phyloP scores from a whole-genome alignment of 2,329 filamentous ascomycete species.

The Cadophora malorum region DNA sequence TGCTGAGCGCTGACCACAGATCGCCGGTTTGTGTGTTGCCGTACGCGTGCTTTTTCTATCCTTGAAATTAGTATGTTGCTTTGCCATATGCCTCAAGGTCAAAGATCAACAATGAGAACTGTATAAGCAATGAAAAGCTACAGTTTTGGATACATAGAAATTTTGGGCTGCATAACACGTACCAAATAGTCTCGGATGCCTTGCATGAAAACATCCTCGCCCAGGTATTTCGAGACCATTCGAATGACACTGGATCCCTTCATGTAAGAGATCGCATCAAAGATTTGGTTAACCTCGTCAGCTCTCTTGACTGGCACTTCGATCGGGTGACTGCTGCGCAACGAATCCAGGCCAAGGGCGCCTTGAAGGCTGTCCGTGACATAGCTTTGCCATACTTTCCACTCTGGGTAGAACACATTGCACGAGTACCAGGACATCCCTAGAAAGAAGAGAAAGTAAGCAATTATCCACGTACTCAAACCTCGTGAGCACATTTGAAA shows the following conservation, averaged over 20 bases:
- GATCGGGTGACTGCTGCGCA: slow-evolving; percentile 94
- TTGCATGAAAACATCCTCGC: slow-evolving; percentile 91
- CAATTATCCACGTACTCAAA: neutral
- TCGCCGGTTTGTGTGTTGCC: slow-evolving; percentile 92
- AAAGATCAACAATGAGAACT: neutral
- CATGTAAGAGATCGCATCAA: slow-evolving; percentile 96
- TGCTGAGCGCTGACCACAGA: slow-evolving; percentile 85
- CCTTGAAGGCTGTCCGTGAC: slow-evolving; percentile 92
- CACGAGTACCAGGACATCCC: slow-evolving; percentile 91
- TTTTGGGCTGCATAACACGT: neutral
- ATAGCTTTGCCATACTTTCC: slow-evolving; percentile 97
- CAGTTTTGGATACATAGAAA: neutral
- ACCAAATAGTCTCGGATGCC: slow-evolving; percentile 83
- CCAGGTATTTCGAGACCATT: slow-evolving; percentile 96
- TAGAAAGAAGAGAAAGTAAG: neutral
- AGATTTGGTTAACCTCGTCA: slow-evolving; percentile 97
- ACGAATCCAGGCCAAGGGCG: slow-evolving; percentile 84
- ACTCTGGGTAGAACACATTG: slow-evolving; percentile 95
- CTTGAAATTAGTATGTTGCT: neutral
- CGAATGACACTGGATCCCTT: slow-evolving; percentile 95
- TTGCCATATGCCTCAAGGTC: neutral
- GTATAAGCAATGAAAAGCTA: neutral
- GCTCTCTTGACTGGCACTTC: slow-evolving; percentile 95
- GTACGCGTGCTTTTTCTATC: slow-evolving; percentile 86
- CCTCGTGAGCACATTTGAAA: neutral